These are phyloP conservation scores for Mycosphaerella sp. DNA, from an alignment of 2,329 filamentous ascomycete genomes.

Conservation along the genomic window DNA sequence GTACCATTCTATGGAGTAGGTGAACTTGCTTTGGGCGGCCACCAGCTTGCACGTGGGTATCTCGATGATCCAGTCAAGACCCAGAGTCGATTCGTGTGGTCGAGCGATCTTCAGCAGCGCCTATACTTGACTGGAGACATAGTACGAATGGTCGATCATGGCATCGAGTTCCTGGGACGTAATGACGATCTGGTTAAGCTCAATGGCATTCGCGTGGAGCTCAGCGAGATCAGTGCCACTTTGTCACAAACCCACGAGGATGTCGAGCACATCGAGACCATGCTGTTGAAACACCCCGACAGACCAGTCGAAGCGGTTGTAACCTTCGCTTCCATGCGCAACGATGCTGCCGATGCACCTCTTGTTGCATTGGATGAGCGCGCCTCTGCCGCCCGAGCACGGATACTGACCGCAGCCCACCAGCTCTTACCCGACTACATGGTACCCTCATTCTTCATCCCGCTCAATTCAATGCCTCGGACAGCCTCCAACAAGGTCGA, in stretches of 20 bases:
- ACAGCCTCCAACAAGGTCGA: conserved; percentile 7
- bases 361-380: conserved; percentile 1
- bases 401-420: not conserved
- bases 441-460: conserved; percentile 3
- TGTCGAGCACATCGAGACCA: not conserved
- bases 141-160: not conserved
- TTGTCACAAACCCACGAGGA: not conserved
- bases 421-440: conserved; percentile 4
- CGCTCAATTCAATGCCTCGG: conserved; percentile 1
- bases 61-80: not conserved
- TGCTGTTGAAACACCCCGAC: not conserved
- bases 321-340: conserved; percentile 1
- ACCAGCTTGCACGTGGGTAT: not conserved
- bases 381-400: not conserved
- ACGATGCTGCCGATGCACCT: conserved; percentile 1
- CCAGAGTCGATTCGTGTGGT: not conserved
- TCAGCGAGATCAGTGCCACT: conserved; percentile 57
- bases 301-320: conserved; percentile 3
- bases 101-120: not conserved
- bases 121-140: not conserved
- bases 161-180: conserved; percentile 44
- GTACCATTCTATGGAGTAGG: not conserved
- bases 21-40: not conserved
- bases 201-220: conserved; percentile 68
- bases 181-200: conserved; percentile 73